These are phyloP conservation scores for Tritrichomonas musculus DNA, from an alignment of 208 protist species.

Conservation along the genomic window DNA sequence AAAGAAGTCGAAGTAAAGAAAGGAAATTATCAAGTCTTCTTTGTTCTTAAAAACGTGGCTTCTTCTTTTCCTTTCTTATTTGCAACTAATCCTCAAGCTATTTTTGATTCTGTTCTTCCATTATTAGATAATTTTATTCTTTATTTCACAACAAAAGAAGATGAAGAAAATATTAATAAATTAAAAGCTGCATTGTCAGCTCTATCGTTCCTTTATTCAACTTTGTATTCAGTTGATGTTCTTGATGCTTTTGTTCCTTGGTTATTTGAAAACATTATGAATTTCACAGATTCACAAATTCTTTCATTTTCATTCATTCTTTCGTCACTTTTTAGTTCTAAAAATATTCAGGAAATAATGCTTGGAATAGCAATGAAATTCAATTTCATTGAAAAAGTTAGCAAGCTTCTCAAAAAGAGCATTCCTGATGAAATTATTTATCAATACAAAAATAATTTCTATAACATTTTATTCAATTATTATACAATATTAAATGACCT, in stretches of 20 bases:
- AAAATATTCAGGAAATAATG: not conserved
- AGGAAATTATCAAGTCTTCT: not conserved
- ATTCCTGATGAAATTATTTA: not conserved
- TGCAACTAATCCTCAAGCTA: not conserved
- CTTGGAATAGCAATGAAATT: not conserved
- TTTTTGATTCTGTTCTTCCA: not conserved
- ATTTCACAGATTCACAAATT: not conserved
- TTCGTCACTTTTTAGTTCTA: not conserved
- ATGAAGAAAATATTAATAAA: too few species aligned
- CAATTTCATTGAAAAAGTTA: not conserved
- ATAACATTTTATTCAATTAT: not conserved
- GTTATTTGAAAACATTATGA: not conserved
- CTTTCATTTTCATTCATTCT: not conserved
- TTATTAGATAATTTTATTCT: too few species aligned
- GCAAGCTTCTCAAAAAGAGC: not conserved
- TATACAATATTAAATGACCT: too few species aligned
- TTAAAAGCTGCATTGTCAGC: not conserved
- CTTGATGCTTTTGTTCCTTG: not conserved
- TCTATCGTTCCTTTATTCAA: not conserved
- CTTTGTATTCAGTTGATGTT: not conserved
- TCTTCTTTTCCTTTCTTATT: not conserved
- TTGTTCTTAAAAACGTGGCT: not conserved
- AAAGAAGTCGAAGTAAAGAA: not conserved
- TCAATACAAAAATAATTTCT: not conserved
- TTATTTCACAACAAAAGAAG: too few species aligned